Evolutionary conservation across 139 green algal species (phyloP).

Genomic region (Trebouxia sp.): DNA sequence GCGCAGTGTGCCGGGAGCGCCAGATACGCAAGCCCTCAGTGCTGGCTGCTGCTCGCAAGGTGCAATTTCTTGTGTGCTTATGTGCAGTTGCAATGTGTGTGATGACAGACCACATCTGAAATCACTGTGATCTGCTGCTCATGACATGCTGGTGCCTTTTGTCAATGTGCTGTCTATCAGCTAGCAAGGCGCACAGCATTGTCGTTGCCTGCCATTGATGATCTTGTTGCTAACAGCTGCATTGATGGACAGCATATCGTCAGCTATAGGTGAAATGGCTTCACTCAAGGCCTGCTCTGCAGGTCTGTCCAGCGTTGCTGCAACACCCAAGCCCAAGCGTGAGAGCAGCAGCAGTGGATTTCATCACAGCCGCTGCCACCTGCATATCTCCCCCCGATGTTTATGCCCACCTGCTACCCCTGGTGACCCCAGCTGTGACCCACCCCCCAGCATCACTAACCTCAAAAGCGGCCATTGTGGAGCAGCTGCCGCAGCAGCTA

Average conservation of each 20-base stretch:
- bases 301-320: slow-evolving; percentile 10
- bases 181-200: background rate
- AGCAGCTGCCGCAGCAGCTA: slow-evolving; percentile 21
- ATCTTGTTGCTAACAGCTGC: background rate
- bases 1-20: slow-evolving; percentile 25
- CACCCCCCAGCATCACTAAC: slow-evolving; percentile 39
- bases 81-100: background rate
- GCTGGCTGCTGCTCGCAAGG: slow-evolving; percentile 57
- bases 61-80: background rate
- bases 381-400: slow-evolving; percentile 65
- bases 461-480: slow-evolving; percentile 21
- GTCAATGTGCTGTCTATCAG: background rate
- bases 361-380: slow-evolving; percentile 65
- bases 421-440: slow-evolving; percentile 51
- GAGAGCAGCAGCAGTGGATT: slow-evolving; percentile 57
- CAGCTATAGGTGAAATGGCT: background rate
- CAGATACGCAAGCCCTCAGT: slow-evolving; percentile 41
- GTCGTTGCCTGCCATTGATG: background rate
- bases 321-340: slow-evolving; percentile 46
- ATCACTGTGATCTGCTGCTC: background rate
- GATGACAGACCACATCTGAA: background rate
- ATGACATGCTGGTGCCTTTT: background rate
- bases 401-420: slow-evolving; percentile 66
- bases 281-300: background rate
- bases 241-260: background rate